Evolutionary conservation across 176 grass and related monocot genomes (phyloP).

Genomic region (Zea luxurians): DNA sequence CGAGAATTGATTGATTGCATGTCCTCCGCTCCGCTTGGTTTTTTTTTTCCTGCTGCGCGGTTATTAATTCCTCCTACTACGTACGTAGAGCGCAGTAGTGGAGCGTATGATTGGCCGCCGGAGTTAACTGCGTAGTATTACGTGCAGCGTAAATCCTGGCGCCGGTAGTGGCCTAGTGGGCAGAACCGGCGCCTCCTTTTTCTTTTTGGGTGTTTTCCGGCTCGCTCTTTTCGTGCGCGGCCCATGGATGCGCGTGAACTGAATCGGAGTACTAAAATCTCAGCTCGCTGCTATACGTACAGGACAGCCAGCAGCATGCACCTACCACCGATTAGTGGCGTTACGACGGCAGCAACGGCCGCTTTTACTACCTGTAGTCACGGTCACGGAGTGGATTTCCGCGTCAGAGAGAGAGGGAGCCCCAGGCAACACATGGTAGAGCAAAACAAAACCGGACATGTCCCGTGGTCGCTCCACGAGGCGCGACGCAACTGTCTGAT

Average conservation of each 20-base stretch:
- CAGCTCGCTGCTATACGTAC: background rate
- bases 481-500: conserved; percentile 16
- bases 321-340: no score
- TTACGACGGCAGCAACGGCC: conserved; percentile 19
- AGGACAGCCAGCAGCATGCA: no score
- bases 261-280: background rate
- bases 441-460: background rate
- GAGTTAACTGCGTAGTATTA: background rate
- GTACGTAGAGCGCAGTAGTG: background rate
- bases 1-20: background rate
- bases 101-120: conserved; percentile 31
- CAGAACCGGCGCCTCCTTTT: background rate
- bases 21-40: background rate
- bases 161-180: background rate
- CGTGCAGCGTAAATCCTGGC: background rate
- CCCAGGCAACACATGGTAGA: background rate
- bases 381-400: background rate
- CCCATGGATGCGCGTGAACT: background rate
- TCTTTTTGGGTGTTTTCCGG: background rate
- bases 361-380: background rate
- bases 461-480: background rate
- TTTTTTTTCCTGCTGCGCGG: background rate
- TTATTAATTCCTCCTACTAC: background rate
- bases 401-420: background rate
- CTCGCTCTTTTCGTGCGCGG: background rate